Evolutionary conservation across 768 basidiomycete genomes (phyloP).

Genomic region (Serendipita sp.): DNA sequence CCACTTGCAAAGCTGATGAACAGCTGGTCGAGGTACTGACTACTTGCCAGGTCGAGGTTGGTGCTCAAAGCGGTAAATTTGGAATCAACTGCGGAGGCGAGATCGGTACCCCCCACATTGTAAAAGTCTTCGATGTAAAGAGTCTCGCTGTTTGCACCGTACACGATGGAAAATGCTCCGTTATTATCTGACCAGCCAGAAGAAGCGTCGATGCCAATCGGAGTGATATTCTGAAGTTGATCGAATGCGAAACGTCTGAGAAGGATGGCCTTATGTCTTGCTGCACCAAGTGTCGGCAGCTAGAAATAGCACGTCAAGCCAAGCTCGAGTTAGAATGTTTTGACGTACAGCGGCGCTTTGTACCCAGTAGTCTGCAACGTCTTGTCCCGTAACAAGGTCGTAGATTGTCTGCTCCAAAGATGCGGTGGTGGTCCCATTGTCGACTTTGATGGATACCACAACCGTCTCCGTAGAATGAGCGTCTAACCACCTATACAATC

Average conservation of each 20-base stretch:
- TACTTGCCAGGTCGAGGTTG: slow-evolving; percentile 6
- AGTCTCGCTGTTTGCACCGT: neutral
- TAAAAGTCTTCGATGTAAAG: slow-evolving; percentile 6
- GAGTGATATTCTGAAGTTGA: neutral
- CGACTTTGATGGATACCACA: neutral
- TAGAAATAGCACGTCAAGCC: neutral
- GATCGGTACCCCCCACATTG: slow-evolving; percentile 4
- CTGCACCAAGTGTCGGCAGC: neutral
- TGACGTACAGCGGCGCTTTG: neutral
- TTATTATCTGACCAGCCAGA: neutral
- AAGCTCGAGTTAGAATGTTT: neutral
- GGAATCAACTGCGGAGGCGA: neutral
- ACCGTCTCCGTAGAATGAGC: slow-evolving; percentile 3
- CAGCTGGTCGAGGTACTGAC: neutral
- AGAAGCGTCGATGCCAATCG: slow-evolving; percentile 3
- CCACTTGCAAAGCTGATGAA: slow-evolving; percentile 9
- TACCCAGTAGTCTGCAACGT: neutral
- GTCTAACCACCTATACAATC: slow-evolving; percentile 2
- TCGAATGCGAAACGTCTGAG: slow-evolving; percentile 1
- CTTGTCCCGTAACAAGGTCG: neutral
- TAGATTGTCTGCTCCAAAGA: neutral
- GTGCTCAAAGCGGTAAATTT: slow-evolving; percentile 1
- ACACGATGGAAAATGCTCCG: neutral
- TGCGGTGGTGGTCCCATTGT: neutral
- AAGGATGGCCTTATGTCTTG: neutral